Conservation (phyloP, 2,329 filamentous ascomycete genomes). For the Aspergillus aculeatinus region DNA sequence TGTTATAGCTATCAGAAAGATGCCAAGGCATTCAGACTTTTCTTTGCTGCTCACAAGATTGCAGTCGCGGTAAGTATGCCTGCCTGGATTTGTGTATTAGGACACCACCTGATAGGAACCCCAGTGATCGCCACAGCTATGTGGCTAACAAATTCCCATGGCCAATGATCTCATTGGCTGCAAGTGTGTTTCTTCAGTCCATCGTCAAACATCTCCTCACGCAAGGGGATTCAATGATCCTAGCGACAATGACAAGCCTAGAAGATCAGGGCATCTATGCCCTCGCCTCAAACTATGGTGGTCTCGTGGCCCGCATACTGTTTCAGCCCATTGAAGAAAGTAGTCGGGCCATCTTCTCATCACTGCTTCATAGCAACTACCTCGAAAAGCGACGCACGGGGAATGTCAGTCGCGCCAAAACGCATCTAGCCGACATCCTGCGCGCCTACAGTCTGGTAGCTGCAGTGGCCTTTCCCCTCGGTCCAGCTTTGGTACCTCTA, state of each 20-base stretch:
- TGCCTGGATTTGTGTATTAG: neutral
- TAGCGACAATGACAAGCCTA: slow-evolving; percentile 73
- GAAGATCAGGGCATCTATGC: slow-evolving; percentile 88
- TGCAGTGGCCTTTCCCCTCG: slow-evolving; percentile 65
- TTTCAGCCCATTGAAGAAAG: slow-evolving; percentile 96
- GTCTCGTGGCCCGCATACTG: slow-evolving; percentile 79
- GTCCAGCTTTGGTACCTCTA: slow-evolving; percentile 71
- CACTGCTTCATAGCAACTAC: slow-evolving; percentile 59
- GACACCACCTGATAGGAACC: slow-evolving; percentile 14
- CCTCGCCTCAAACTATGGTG: slow-evolving; percentile 90
- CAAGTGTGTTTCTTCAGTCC: slow-evolving; percentile 84
- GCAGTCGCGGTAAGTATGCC: slow-evolving; percentile 39
- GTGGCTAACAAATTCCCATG: slow-evolving; percentile 64
- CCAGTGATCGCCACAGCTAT: slow-evolving; percentile 44
- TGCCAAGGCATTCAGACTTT: slow-evolving; percentile 62
- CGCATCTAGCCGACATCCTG: slow-evolving; percentile 54
- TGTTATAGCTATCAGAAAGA: slow-evolving; percentile 56
- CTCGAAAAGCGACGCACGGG: slow-evolving; percentile 16
- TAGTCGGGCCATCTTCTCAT: slow-evolving; percentile 84
- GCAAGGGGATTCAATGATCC: slow-evolving; percentile 87
- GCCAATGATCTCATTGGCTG: slow-evolving; percentile 68
- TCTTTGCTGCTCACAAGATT: slow-evolving; percentile 61
- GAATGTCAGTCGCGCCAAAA: slow-evolving; percentile 29
- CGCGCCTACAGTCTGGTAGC: slow-evolving; percentile 74
- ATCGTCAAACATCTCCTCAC: slow-evolving; percentile 90